Percentiles rank a stretch among this genome's conserved stretches.
phyloP scores from a whole-genome alignment of 2,329 filamentous ascomycete genomes.

The Dactylellina sp. region DNA sequence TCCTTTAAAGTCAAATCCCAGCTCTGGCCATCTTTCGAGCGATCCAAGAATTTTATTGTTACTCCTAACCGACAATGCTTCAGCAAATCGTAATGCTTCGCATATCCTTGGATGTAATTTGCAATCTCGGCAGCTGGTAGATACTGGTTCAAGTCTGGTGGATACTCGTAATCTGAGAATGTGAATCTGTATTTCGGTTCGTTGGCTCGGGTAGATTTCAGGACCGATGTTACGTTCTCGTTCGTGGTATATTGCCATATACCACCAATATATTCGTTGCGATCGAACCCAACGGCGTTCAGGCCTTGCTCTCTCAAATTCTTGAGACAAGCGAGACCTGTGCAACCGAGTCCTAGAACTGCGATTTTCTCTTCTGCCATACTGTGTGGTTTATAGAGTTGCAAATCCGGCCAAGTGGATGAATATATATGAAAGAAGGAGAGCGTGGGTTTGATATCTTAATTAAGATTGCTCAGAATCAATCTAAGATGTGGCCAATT shows the following conservation, averaged over 20 bases:
- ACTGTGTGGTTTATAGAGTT: too few species aligned
- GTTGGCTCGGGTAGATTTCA: slow-evolving; percentile 54
- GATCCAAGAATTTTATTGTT: background rate
- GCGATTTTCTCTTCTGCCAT: slow-evolving; percentile 22
- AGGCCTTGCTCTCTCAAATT: slow-evolving; percentile 66
- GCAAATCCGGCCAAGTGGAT: too few species aligned
- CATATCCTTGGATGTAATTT: slow-evolving; percentile 15
- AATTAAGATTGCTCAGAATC: too few species aligned
- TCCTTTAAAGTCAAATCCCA: slow-evolving; percentile 29
- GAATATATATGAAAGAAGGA: too few species aligned
- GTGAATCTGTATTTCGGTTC: slow-evolving; percentile 30
- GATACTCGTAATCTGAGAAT: slow-evolving; percentile 24
- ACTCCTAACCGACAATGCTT: slow-evolving; percentile 15
- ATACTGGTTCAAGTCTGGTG: slow-evolving; percentile 6
- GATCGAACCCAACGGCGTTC: slow-evolving; percentile 65
- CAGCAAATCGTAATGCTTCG: background rate
- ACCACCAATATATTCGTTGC: slow-evolving; percentile 64
- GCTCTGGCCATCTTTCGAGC: slow-evolving; percentile 3
- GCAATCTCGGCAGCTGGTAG: slow-evolving; percentile 4
- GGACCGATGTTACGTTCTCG: slow-evolving; percentile 63
- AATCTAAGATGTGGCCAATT: too few species aligned
- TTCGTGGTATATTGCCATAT: slow-evolving; percentile 65
- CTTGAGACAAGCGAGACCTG: slow-evolving; percentile 65
- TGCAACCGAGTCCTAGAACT: slow-evolving; percentile 60
- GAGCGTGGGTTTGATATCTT: too few species aligned